Evolutionary conservation across 306 rosid species (phyloP).

Genomic region (Quercus alba): DNA sequence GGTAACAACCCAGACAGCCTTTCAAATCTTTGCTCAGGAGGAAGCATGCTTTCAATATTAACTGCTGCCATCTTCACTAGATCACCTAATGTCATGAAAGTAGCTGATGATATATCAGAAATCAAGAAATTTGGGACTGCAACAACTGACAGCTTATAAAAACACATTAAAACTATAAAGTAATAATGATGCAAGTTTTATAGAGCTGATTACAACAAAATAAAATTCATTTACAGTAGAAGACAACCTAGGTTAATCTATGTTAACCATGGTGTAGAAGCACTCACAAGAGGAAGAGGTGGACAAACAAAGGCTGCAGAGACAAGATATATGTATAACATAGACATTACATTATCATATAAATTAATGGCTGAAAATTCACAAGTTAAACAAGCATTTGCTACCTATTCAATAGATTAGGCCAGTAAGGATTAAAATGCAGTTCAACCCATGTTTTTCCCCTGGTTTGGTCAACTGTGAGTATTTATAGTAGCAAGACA

Average conservation of each 20-base stretch:
- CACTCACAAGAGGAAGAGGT: not conserved
- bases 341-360: not conserved
- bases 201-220: not conserved
- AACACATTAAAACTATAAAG: not conserved
- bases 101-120: not conserved
- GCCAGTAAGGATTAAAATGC: not conserved
- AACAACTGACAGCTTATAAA: not conserved
- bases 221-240: not conserved
- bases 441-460: too few species aligned
- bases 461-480: too few species aligned
- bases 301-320: not conserved
- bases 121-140: not conserved
- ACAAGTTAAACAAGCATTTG: not conserved
- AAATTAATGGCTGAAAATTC: not conserved
- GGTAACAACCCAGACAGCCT: slow-evolving; percentile 64
- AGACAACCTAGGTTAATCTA: not conserved
- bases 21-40: slow-evolving; percentile 50
- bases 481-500: too few species aligned
- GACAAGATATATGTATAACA: not conserved
- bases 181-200: not conserved
- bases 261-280: not conserved
- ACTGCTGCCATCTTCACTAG: slow-evolving; percentile 84
- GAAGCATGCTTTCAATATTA: slow-evolving; percentile 49
- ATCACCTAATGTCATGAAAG: slow-evolving; percentile 61
- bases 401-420: not conserved